These are phyloP conservation scores for Leptographium flavum DNA, from an alignment of 2,329 filamentous ascomycete species.

Conservation along the genomic window DNA sequence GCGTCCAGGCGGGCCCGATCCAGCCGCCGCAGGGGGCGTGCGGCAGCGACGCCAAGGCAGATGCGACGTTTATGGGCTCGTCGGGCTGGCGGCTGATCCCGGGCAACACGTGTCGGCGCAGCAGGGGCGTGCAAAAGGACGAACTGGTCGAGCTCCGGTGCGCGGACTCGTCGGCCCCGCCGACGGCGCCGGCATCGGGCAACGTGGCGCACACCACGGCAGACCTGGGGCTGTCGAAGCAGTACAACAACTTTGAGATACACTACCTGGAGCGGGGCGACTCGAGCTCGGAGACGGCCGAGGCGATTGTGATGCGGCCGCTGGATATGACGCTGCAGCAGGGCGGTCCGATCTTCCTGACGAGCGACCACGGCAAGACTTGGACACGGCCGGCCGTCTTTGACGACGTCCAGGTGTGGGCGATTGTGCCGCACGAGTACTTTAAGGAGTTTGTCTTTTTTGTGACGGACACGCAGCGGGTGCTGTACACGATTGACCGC, in stretches of 20 bases:
- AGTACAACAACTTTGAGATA: constrained; percentile 36
- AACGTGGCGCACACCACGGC: constrained; percentile 46
- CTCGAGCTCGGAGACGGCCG: constrained; percentile 46
- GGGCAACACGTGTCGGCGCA: constrained; percentile 56
- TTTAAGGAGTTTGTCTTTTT: constrained; percentile 82
- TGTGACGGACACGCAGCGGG: constrained; percentile 49
- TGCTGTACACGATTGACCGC: constrained; percentile 72
- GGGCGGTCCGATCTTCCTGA: constrained; percentile 52
- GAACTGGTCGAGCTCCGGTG: constrained; percentile 64
- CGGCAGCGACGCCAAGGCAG: constrained; percentile 38
- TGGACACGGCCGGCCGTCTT: constrained; percentile 56
- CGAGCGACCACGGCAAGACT: constrained; percentile 74
- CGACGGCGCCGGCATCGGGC: constrained; percentile 44
- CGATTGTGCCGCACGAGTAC: constrained; percentile 64
- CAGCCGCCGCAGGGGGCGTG: constrained; percentile 59
- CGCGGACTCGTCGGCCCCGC: constrained; percentile 34
- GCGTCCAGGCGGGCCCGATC: constrained; percentile 49
- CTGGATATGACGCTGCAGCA: constrained; percentile 31
- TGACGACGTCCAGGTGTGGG: constrained; percentile 51
- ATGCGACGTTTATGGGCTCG: constrained; percentile 66
- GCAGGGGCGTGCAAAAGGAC: constrained; percentile 50
- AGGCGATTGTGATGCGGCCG: constrained; percentile 50
- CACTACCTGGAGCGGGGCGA: constrained; percentile 69
- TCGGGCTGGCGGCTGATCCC: constrained; percentile 91
- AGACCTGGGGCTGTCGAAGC: constrained; percentile 42